Percentiles rank a stretch among this genome's conserved stretches.
Conservation (phyloP, 192 early-diverging fungal genomes). For the Neocallimastix lanati region DNA sequence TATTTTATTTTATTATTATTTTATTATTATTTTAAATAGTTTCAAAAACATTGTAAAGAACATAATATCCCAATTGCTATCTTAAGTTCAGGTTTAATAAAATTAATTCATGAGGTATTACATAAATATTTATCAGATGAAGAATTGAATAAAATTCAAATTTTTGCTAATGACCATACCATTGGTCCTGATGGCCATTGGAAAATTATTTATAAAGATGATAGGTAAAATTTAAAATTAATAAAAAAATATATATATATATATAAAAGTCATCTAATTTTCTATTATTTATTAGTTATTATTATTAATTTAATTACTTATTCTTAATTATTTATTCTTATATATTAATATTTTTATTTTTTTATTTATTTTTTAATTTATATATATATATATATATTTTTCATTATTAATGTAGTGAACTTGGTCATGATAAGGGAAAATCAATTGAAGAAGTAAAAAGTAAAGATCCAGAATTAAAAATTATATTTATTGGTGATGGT, state of each 20-base stretch:
- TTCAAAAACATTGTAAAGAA: slow-evolving; percentile 19
- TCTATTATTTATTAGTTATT: too few species aligned
- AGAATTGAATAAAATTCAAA: slow-evolving; percentile 15
- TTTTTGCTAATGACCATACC: slow-evolving; percentile 37
- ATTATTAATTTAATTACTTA: too few species aligned
- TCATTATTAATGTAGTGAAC: slow-evolving; percentile 11
- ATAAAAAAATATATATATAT: too few species aligned
- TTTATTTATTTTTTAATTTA: background rate
- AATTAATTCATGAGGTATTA: slow-evolving; percentile 22
- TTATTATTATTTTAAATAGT: background rate
- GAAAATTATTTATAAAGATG: slow-evolving; percentile 43
- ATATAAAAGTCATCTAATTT: too few species aligned
- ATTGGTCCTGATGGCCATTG: slow-evolving; percentile 19
- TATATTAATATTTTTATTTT: background rate
- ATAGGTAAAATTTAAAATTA: slow-evolving; percentile 17
- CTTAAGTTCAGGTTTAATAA: slow-evolving; percentile 23
- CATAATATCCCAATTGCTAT: slow-evolving; percentile 40
- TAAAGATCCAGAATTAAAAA: slow-evolving; percentile 3
- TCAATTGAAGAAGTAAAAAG: slow-evolving; percentile 3
- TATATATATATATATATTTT: background rate
- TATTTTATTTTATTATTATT: too few species aligned
- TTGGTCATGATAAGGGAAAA: slow-evolving; percentile 46
- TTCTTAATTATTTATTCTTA: slow-evolving; percentile 2
- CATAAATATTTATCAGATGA: slow-evolving; percentile 17
- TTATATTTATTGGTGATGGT: slow-evolving; percentile 65